phyloP scores from a whole-genome alignment of 2,329 filamentous ascomycete genomes.

The Aureobasidium musti region DNA sequence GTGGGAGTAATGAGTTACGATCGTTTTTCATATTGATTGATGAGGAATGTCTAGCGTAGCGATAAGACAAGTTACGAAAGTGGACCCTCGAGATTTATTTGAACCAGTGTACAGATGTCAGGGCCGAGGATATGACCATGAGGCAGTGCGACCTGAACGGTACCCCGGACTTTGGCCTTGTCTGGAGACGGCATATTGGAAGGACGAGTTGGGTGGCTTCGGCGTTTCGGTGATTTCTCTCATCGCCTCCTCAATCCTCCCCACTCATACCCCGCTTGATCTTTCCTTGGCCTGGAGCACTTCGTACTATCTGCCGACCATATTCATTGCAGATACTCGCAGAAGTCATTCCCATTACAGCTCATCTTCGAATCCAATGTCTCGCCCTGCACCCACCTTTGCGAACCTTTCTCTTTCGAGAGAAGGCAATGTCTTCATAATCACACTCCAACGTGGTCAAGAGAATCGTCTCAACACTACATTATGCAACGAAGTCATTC shows the following conservation, averaged over 20 bases:
- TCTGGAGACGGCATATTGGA: neutral
- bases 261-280: neutral
- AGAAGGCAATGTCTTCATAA: slow-evolving; percentile 53
- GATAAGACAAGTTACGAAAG: neutral
- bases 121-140: neutral
- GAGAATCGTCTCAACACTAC: slow-evolving; percentile 56
- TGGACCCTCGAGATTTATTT: neutral
- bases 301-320: neutral
- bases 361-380: neutral
- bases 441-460: slow-evolving; percentile 57
- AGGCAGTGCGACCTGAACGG: neutral
- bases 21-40: slow-evolving; percentile 45
- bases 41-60: neutral
- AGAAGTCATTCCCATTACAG: neutral
- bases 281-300: neutral
- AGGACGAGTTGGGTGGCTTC: neutral
- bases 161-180: neutral
- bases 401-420: slow-evolving; percentile 49
- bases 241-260: neutral
- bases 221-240: neutral
- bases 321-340: neutral
- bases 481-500: slow-evolving; percentile 57
- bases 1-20: slow-evolving; percentile 29
- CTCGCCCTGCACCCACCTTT: slow-evolving; percentile 31
- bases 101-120: neutral